Evolutionary conservation across 257 asterid genomes (phyloP).

Genomic region (Prunella vulgaris): DNA sequence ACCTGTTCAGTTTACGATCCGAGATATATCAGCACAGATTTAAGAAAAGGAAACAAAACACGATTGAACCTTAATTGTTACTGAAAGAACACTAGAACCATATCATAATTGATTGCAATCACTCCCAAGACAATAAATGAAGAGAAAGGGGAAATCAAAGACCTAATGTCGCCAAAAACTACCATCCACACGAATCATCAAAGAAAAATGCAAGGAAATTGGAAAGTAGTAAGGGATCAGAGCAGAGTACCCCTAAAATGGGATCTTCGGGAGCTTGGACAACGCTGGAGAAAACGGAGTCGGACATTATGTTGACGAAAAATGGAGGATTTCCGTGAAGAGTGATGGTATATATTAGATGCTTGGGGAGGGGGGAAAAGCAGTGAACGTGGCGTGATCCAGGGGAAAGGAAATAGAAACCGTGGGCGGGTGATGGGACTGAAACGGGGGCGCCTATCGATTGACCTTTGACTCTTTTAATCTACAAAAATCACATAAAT

Average conservation of each 20-base stretch:
- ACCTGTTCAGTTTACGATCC: constrained; percentile 43
- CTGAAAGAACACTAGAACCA: neutral
- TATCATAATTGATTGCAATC: constrained; percentile 2
- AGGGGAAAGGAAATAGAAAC: constrained; percentile 24
- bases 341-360: neutral
- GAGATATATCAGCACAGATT: constrained; percentile 13
- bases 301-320: constrained; percentile 19
- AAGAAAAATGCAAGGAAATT: neutral
- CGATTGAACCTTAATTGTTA: neutral
- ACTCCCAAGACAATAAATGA: neutral
- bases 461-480: neutral
- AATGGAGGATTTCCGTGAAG: neutral
- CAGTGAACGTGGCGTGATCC: constrained; percentile 15
- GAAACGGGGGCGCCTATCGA: constrained; percentile 16
- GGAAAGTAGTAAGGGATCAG: neutral
- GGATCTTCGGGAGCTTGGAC: constrained; percentile 85
- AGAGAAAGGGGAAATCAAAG: too few species aligned
- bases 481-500: too few species aligned
- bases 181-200: neutral
- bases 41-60: neutral
- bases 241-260: constrained; percentile 52
- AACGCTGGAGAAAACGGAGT: constrained; percentile 54
- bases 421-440: constrained; percentile 18
- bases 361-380: neutral
- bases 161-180: neutral